A percentile compares a stretch with the other conserved stretches of the same genome.
phyloP scores from a whole-genome alignment of 2,329 filamentous ascomycete genomes.

The Bipolaris bicolor region DNA sequence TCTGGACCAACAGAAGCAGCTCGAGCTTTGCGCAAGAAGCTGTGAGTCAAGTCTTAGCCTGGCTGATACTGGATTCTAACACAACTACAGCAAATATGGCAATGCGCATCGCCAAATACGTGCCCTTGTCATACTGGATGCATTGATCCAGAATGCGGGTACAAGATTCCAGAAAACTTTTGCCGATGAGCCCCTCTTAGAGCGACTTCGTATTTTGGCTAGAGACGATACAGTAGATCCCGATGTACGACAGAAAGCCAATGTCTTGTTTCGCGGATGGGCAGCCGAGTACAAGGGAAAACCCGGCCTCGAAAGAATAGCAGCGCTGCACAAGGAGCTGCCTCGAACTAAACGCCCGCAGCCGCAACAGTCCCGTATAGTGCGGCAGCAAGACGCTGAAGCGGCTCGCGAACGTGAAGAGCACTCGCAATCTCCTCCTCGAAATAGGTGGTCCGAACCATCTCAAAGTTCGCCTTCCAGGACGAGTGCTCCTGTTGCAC shows the following conservation, averaged over 20 bases:
- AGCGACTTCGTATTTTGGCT: conserved; percentile 85
- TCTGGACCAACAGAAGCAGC: conserved; percentile 89
- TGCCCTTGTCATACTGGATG: conserved; percentile 86
- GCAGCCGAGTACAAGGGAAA: conserved; percentile 79
- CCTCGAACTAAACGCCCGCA: conserved; percentile 66
- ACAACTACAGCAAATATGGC: conserved; percentile 77
- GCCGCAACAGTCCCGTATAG: conserved; percentile 78
- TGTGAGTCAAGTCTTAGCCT: conserved; percentile 58
- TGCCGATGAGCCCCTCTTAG: conserved; percentile 87
- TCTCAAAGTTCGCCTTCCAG: conserved; percentile 40
- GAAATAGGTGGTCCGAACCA: conserved; percentile 31
- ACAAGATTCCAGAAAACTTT: conserved; percentile 85
- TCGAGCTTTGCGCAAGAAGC: conserved; percentile 91
- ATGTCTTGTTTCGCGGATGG: conserved; percentile 86
- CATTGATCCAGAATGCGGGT: conserved; percentile 92
- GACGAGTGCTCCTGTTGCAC: conserved; percentile 32
- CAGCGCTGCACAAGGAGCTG: conserved; percentile 75
- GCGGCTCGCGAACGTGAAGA: conserved; percentile 71
- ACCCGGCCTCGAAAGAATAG: conserved; percentile 78
- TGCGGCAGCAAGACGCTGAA: conserved; percentile 78
- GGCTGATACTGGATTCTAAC: conserved; percentile 19
- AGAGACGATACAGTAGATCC: conserved; percentile 84
- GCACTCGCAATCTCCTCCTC: conserved; percentile 40
- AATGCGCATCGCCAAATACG: conserved; percentile 91
- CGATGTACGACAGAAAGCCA: conserved; percentile 86